Conservation (phyloP, 108 stramenopile species). For the Nitzschia sp. region DNA sequence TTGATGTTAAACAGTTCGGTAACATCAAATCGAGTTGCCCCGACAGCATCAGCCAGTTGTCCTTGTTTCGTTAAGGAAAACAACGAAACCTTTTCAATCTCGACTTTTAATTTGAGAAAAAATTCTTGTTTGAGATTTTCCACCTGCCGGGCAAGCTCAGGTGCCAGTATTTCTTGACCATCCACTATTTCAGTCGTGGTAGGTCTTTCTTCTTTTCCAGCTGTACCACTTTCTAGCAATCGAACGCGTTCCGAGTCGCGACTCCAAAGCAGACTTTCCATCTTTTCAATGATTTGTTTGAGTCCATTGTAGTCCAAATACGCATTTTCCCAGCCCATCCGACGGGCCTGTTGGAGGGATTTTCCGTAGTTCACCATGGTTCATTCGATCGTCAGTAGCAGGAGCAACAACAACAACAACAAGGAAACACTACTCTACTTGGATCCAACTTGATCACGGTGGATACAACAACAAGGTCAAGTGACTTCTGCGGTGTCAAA, state of each 20-base stretch:
- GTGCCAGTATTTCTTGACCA: background rate
- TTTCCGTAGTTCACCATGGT: conserved; percentile 65
- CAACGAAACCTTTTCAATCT: conserved; percentile 73
- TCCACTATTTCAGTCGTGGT: background rate
- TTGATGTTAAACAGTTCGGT: conserved; percentile 24
- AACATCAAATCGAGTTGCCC: conserved; percentile 31
- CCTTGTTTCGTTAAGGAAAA: conserved; percentile 58
- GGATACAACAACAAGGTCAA: no score
- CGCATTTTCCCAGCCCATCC: conserved; percentile 61
- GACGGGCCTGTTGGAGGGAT: conserved; percentile 33
- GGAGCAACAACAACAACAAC: no score
- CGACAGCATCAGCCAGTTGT: conserved; percentile 58
- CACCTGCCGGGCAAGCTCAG: background rate
- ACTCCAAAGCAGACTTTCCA: conserved; percentile 12
- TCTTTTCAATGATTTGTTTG: conserved; percentile 40
- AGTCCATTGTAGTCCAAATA: conserved; percentile 65
- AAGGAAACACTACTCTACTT: no score
- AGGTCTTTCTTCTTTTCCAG: background rate
- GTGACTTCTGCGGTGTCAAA: no score
- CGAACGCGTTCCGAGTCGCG: background rate
- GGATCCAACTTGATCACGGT: no score
- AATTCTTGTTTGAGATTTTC: conserved; percentile 45
- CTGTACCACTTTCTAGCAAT: background rate
- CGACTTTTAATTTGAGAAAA: conserved; percentile 37
- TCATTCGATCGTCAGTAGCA: no score